Percentiles rank a stretch among this genome's conserved stretches.
Evolutionary conservation across 2,329 filamentous ascomycete species (phyloP).

Genomic region (Ascocoryne sarcoides): DNA sequence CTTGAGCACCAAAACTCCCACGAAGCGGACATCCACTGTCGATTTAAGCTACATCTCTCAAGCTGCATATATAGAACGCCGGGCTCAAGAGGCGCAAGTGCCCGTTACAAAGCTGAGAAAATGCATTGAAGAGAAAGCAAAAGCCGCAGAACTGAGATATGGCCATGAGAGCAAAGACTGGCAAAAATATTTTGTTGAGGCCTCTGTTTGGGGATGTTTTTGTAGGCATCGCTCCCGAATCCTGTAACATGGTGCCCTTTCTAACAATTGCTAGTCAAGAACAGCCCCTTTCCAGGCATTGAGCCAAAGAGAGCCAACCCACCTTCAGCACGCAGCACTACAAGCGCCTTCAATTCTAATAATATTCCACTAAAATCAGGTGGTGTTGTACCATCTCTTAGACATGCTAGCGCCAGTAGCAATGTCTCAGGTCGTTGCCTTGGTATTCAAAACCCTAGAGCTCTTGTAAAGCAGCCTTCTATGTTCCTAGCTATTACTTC

Average conservation of each 20-base stretch:
- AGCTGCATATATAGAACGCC: neutral
- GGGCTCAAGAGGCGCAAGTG: neutral
- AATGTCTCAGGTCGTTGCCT: too few relatives aligned
- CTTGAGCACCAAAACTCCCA: too few relatives aligned
- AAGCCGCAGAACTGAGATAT: neutral
- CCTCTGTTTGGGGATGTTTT: conserved; percentile 2
- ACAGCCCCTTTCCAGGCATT: neutral
- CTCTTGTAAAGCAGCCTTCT: neutral
- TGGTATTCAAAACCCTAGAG: too few relatives aligned
- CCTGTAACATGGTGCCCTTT: neutral
- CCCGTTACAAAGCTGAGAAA: neutral
- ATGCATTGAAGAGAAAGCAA: conserved; percentile 1
- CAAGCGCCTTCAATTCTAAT: too few relatives aligned
- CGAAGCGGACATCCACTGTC: too few relatives aligned
- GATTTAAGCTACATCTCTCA: neutral
- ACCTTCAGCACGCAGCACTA: neutral
- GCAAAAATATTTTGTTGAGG: conserved; percentile 4
- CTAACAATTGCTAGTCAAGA: neutral
- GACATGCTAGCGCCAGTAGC: neutral
- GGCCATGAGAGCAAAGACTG: conserved; percentile 2
- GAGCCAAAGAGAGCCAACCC: neutral
- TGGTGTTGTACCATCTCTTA: neutral
- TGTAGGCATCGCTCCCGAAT: conserved; percentile 3
- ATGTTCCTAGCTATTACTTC: neutral
- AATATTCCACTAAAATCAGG: too few relatives aligned